phyloP scores from a whole-genome alignment of 345 rosid genomes.

The Toxicodendron radicans region DNA sequence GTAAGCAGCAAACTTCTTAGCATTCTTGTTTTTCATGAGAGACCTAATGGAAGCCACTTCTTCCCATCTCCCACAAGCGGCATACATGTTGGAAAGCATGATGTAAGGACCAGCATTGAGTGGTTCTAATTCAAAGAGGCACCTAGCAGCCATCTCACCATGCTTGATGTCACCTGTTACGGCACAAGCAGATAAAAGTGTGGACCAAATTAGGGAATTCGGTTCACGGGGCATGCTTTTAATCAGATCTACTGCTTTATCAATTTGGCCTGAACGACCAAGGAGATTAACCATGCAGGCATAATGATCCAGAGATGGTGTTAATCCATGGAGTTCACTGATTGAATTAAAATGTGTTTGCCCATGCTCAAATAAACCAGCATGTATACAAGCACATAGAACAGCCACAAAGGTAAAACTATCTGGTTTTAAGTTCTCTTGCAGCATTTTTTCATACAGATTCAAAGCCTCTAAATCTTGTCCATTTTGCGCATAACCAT shows the following conservation, averaged over 20 bases:
- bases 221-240: constrained; percentile 45
- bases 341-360: constrained; percentile 51
- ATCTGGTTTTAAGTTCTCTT: constrained; percentile 50
- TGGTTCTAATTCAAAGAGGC: constrained; percentile 50
- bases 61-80: constrained; percentile 57
- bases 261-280: constrained; percentile 47
- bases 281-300: constrained; percentile 56
- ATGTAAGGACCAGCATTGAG: constrained; percentile 56
- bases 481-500: constrained; percentile 59
- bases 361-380: constrained; percentile 51
- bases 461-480: constrained; percentile 50
- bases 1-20: constrained; percentile 57
- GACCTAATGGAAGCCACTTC: constrained; percentile 56
- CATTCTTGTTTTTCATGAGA: constrained; percentile 52
- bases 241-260: constrained; percentile 45
- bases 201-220: constrained; percentile 52
- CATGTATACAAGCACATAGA: constrained; percentile 61
- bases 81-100: constrained; percentile 62
- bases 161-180: constrained; percentile 39
- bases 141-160: constrained; percentile 56
- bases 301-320: constrained; percentile 48
- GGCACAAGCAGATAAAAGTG: constrained; percentile 47
- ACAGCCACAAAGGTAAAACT: constrained; percentile 47
- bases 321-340: constrained; percentile 33
- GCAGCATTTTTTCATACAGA: constrained; percentile 48